Percentiles rank a stretch among this genome's conserved stretches.
Conservation (phyloP, 768 basidiomycete genomes). For the Lentinula edodes region DNA sequence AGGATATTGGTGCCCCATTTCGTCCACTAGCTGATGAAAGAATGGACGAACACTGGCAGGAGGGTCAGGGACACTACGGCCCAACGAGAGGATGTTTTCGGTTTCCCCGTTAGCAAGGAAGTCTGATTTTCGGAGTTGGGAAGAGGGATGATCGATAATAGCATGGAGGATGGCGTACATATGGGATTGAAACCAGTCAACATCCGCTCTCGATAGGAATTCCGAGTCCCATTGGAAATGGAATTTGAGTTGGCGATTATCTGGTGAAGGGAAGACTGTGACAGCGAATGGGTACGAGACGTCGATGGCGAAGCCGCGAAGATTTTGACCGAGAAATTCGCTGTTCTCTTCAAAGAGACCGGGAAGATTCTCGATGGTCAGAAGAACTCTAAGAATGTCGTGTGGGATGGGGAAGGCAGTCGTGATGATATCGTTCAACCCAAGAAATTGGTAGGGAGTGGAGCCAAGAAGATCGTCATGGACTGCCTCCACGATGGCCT, state of each 20-base stretch:
- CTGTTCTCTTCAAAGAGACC: neutral
- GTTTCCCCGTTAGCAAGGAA: neutral
- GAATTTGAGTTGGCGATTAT: neutral
- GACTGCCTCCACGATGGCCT: neutral
- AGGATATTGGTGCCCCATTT: neutral
- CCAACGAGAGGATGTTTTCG: neutral
- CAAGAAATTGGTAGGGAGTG: neutral
- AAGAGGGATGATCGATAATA: neutral
- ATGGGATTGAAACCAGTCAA: neutral
- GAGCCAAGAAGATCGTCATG: neutral
- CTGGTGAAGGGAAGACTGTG: neutral
- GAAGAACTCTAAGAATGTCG: neutral
- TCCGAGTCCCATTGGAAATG: neutral
- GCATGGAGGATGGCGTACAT: neutral
- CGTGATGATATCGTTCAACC: neutral
- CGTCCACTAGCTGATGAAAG: neutral
- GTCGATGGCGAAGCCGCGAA: neutral
- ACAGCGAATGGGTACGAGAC: neutral
- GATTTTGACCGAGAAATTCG: neutral
- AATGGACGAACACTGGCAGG: neutral
- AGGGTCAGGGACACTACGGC: neutral
- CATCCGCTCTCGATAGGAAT: neutral
- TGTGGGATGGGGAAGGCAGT: neutral
- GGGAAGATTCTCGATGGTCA: neutral
- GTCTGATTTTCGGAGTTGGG: neutral